Percentiles rank a stretch among this genome's conserved stretches.
Conservation (phyloP, 805 yeast species). For the Yarrowia bubula region DNA sequence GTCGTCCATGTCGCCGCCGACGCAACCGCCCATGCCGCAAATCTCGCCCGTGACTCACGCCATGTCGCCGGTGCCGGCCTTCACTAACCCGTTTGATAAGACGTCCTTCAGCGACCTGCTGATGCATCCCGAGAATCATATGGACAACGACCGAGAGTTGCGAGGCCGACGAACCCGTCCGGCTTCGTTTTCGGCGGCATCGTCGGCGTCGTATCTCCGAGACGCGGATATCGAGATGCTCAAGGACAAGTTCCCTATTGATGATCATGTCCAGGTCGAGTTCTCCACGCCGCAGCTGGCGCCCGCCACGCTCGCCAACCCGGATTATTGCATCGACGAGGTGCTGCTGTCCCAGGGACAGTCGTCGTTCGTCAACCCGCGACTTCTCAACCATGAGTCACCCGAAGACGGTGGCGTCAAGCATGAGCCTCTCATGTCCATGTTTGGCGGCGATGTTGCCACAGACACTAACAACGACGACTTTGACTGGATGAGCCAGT, state of each 20-base stretch:
- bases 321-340: constrained; percentile 25
- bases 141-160: constrained; percentile 20
- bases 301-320: constrained; percentile 45
- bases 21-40: too few species aligned
- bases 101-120: neutral
- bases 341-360: constrained; percentile 21
- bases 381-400: constrained; percentile 10
- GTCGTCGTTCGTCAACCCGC: constrained; percentile 15
- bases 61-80: constrained; percentile 11
- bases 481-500: constrained; percentile 19
- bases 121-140: constrained; percentile 23
- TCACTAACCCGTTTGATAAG: constrained; percentile 15
- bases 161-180: constrained; percentile 30
- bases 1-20: too few species aligned
- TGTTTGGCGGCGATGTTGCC: neutral
- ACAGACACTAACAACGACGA: neutral
- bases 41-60: too few species aligned
- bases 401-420: neutral
- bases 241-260: constrained; percentile 30
- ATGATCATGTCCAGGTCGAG: constrained; percentile 65
- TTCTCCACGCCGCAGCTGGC: constrained; percentile 77
- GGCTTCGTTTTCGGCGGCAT: constrained; percentile 63
- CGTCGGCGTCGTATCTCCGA: constrained; percentile 59
- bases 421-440: constrained; percentile 11
- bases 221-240: constrained; percentile 42